These are phyloP conservation scores for Plasmodium vivax DNA, from an alignment of 169 alveolate genomes.

Conservation along the genomic window DNA sequence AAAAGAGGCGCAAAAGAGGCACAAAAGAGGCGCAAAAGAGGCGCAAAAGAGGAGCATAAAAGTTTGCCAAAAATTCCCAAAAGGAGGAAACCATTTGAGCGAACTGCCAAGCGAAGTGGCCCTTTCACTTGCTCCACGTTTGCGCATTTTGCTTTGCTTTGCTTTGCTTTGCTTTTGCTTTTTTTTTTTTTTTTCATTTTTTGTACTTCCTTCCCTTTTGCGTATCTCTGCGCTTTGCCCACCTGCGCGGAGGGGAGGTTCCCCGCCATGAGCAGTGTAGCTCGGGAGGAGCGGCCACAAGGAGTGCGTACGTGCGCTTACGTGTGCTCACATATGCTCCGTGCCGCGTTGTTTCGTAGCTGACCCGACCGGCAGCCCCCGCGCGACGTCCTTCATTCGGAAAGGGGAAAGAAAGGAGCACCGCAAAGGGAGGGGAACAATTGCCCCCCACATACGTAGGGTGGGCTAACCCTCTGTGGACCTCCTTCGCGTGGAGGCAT, in stretches of 20 bases:
- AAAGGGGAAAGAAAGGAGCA: background rate
- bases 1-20: too few species aligned
- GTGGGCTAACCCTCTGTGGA: background rate
- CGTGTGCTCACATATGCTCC: background rate
- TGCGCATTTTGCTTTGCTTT: background rate
- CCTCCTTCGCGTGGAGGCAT: background rate
- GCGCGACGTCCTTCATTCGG: background rate
- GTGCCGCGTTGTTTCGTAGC: background rate
- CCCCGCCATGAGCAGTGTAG: background rate
- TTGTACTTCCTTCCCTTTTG: background rate
- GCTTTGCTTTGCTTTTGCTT: background rate
- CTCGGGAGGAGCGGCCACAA: background rate
- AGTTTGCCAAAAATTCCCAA: background rate
- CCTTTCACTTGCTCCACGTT: background rate
- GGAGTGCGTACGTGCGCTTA: background rate
- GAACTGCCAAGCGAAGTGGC: background rate
- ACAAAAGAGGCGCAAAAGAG: too few species aligned
- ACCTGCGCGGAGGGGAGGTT: background rate
- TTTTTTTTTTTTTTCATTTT: background rate
- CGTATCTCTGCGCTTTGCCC: background rate
- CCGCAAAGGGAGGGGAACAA: background rate
- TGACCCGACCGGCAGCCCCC: background rate
- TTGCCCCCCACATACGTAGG: background rate
- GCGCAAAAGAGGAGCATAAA: too few species aligned
- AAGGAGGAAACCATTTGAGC: background rate